phyloP scores from a whole-genome alignment of 352 stramenopile genomes.

The Pythium rishiriense region DNA sequence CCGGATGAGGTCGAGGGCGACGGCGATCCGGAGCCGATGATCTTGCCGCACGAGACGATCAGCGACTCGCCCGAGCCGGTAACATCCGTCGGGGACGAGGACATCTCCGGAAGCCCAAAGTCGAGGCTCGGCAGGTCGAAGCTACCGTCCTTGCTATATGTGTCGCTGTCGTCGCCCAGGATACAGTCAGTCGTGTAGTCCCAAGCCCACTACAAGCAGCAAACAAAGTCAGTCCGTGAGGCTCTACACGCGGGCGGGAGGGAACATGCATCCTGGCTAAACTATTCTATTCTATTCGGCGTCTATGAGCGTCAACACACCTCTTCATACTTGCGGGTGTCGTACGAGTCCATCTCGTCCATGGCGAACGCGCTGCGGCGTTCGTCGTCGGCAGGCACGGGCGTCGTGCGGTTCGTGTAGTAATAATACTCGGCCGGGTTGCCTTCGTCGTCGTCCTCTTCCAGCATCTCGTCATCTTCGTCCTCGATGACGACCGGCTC shows the following conservation, averaged over 20 bases:
- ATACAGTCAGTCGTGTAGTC: slow-evolving; percentile 76
- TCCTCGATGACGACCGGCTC: slow-evolving; percentile 22
- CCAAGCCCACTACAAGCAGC: slow-evolving; percentile 29
- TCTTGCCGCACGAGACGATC: slow-evolving; percentile 40
- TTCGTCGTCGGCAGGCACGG: slow-evolving; percentile 45
- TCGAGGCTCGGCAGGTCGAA: slow-evolving; percentile 28
- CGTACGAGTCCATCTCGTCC: slow-evolving; percentile 78
- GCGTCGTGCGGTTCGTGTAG: slow-evolving; percentile 36
- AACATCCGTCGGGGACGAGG: slow-evolving; percentile 66
- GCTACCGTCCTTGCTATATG: slow-evolving; percentile 55
- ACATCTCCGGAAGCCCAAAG: slow-evolving; percentile 57
- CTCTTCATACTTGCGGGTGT: slow-evolving; percentile 65
- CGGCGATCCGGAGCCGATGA: slow-evolving; percentile 25
- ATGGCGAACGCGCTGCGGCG: slow-evolving; percentile 60
- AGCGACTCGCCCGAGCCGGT: slow-evolving; percentile 49
- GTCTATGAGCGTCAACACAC: slow-evolving; percentile 32
- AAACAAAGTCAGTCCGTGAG: slow-evolving; percentile 9
- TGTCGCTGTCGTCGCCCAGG: slow-evolving; percentile 60
- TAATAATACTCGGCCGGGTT: slow-evolving; percentile 52
- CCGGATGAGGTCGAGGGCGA: slow-evolving; percentile 4
- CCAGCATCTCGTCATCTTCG: slow-evolving; percentile 45
- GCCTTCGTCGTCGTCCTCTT: slow-evolving; percentile 38
- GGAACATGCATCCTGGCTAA: neutral
- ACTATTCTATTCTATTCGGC: slow-evolving; percentile 14
- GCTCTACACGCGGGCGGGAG: neutral